Evolutionary conservation across 805 yeast species (phyloP), one percentile per base, ranked within the genome.

Genomic region (Ogataea sp.): DNA sequence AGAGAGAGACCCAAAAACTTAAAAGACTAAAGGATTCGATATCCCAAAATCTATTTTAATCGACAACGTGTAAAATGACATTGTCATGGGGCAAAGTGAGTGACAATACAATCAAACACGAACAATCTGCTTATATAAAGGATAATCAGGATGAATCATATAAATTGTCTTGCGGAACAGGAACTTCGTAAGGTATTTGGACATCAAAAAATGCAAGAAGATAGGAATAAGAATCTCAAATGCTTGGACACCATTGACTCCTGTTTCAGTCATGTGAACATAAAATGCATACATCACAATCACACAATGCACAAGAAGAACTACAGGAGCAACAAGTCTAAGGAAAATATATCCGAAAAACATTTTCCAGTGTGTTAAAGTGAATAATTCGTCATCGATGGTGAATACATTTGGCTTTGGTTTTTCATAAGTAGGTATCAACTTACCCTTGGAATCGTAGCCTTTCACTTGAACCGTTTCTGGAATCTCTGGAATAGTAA

Each of bases 291-390:
- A 36, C 25, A 55, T 43, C 11, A 51, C 24, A 1, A 35, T 16
- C 4, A 47, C 15, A 24, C 55, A 51, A 36, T 59, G 63, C 2
- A 41, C 7, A 8, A 58, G 37, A 9, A 59, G 45, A 10, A 58
- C 20, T 2, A 53, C 15, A 14, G 63, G 64, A 3, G 56, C 43
- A 2, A 45, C 24, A 2, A 58, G 36, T 23, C 64, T 38, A 16
- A 59, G 42, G 2, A 40, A 31, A 2, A 52, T 36, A 35, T 50
- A 59, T 3, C 63, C 63, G 39, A 58, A 42, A 25, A 53, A 25
- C 13, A 36, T 28, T 16, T 23, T 39, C 61, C 62, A 59, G 11
- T 41, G 36, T 6, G 21, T 25, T 25, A 51, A 46, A 30, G 44
- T 43, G 15, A 43, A 37, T 17, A 41, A 42, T 24, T 39, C 37